Conservation (phyloP, 1,284 basidiomycete genomes). For the Ganoderma multipileum region DNA sequence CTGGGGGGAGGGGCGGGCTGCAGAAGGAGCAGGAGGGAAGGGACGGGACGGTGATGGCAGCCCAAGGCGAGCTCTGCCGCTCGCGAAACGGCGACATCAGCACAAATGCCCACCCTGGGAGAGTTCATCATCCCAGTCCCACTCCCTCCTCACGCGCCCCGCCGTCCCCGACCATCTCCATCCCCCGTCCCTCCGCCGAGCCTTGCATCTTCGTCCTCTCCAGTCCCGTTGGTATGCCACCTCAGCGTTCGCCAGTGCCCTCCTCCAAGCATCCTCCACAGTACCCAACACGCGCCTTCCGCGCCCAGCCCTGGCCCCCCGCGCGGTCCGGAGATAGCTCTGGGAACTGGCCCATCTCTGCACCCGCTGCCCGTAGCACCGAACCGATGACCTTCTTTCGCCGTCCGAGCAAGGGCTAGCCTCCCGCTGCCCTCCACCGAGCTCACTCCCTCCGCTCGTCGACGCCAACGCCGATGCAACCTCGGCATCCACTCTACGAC, state of each 20-base stretch:
- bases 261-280: neutral
- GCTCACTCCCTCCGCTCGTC: neutral
- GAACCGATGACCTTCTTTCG: constrained; percentile 18
- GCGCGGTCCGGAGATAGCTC: constrained; percentile 11
- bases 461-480: neutral
- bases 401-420: constrained; percentile 7
- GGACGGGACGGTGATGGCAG: constrained; percentile 13
- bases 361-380: neutral
- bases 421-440: neutral
- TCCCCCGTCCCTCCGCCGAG: constrained; percentile 6
- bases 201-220: constrained; percentile 7
- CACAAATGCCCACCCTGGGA: constrained; percentile 34
- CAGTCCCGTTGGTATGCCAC: neutral
- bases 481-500: neutral
- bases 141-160: constrained; percentile 7
- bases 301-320: neutral
- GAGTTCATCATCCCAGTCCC: constrained; percentile 7
- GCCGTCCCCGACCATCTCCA: constrained; percentile 9
- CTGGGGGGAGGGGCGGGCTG: constrained; percentile 26
- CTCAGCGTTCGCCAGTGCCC: neutral
- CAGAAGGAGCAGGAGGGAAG: constrained; percentile 20
- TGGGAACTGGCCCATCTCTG: constrained; percentile 8
- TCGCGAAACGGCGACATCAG: constrained; percentile 36
- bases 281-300: constrained; percentile 4
- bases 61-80: constrained; percentile 15